Conservation (phyloP, 2,329 filamentous ascomycete species). For the Fusarium luffae region DNA sequence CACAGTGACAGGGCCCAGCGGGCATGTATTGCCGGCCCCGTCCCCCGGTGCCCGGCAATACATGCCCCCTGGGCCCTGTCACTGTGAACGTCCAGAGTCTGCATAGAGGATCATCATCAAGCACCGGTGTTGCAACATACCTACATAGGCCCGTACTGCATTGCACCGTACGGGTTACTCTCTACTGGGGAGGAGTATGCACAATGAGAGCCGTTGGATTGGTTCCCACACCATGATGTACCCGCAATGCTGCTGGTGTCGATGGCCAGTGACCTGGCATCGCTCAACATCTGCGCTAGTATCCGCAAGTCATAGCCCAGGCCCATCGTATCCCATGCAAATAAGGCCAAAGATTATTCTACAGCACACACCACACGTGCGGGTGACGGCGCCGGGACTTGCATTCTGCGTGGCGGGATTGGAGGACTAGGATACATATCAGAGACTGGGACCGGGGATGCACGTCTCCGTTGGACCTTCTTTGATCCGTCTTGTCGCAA, state of each 20-base stretch:
- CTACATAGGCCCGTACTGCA: neutral
- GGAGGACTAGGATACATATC: slow-evolving; percentile 12
- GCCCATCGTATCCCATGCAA: slow-evolving; percentile 38
- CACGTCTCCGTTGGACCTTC: slow-evolving; percentile 37
- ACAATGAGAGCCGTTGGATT: slow-evolving; percentile 40
- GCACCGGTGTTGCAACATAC: slow-evolving; percentile 16
- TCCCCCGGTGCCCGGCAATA: slow-evolving; percentile 42
- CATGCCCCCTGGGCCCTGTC: slow-evolving; percentile 33
- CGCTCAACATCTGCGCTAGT: slow-evolving; percentile 42
- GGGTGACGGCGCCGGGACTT: slow-evolving; percentile 42
- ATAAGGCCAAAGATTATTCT: slow-evolving; percentile 45
- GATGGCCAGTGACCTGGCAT: slow-evolving; percentile 43
- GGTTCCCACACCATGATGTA: slow-evolving; percentile 41
- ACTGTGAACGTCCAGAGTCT: slow-evolving; percentile 32
- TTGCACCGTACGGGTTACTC: neutral
- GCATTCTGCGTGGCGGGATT: slow-evolving; percentile 37
- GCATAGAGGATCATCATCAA: slow-evolving; percentile 41
- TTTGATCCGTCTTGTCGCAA: slow-evolving; percentile 43
- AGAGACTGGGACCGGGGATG: slow-evolving; percentile 16
- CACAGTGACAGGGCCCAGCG: no score
- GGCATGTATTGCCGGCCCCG: no score
- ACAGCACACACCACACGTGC: slow-evolving; percentile 42
- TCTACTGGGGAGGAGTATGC: neutral
- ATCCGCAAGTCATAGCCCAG: slow-evolving; percentile 46
- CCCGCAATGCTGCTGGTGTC: slow-evolving; percentile 43